A percentile compares a stretch with the other conserved stretches of the same genome.
Evolutionary conservation across 1,139 yeast species (phyloP).

Genomic region (Nakaseomyces uthaithaninus): DNA sequence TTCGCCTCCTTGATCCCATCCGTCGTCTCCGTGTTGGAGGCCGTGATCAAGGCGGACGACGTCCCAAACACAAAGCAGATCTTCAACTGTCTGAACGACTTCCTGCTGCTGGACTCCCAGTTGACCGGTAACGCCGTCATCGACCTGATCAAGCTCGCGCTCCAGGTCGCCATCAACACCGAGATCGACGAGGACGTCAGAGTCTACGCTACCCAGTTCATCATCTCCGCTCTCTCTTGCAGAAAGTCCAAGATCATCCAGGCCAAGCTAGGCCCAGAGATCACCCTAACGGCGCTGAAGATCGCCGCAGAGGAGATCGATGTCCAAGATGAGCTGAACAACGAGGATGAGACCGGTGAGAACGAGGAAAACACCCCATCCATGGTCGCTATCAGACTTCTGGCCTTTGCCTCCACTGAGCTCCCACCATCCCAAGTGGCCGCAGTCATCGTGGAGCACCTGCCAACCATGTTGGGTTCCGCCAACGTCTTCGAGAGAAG

Average conservation of each 20-base stretch:
- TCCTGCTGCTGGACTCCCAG: slow-evolving; percentile 67
- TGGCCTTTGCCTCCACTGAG: slow-evolving; percentile 70
- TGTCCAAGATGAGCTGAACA: slow-evolving; percentile 59
- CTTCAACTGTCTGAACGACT: slow-evolving; percentile 78
- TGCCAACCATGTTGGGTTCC: slow-evolving; percentile 57
- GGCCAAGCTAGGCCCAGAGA: slow-evolving; percentile 70
- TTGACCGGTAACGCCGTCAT: slow-evolving; percentile 71
- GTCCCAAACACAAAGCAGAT: slow-evolving; percentile 63
- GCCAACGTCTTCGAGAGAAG: slow-evolving; percentile 71
- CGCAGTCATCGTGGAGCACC: slow-evolving; percentile 63
- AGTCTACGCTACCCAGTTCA: slow-evolving; percentile 75
- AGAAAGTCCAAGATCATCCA: slow-evolving; percentile 58
- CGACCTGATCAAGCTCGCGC: slow-evolving; percentile 61
- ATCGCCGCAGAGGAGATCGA: slow-evolving; percentile 79
- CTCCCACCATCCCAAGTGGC: slow-evolving; percentile 91
- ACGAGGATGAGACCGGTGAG: slow-evolving; percentile 82
- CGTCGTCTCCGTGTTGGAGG: slow-evolving; percentile 75
- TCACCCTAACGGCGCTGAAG: slow-evolving; percentile 65
- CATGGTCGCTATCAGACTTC: slow-evolving; percentile 68
- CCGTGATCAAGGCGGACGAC: slow-evolving; percentile 64
- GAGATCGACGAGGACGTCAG: slow-evolving; percentile 74
- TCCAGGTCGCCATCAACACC: slow-evolving; percentile 63
- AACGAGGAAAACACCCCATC: slow-evolving; percentile 84
- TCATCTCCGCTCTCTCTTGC: slow-evolving; percentile 66
- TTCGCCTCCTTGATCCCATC: slow-evolving; percentile 68